Evolutionary conservation across 352 stramenopile species (phyloP).

Genomic region (Phytopythium sindhum): DNA sequence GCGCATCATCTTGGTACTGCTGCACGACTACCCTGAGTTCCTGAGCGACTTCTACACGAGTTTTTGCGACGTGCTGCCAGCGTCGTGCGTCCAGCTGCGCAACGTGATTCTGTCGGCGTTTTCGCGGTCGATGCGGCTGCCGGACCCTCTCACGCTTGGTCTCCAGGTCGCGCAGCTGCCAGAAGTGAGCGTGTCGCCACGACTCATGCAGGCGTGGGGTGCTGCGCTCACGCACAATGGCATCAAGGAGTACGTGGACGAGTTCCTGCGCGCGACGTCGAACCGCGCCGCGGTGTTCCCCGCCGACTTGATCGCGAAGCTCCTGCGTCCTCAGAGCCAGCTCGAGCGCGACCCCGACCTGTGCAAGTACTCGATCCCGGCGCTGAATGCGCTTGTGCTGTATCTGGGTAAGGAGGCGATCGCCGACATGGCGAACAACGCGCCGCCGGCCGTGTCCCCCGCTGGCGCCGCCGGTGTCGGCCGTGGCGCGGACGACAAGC

Average conservation of each 20-base stretch:
- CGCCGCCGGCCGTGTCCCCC: conserved; percentile 14
- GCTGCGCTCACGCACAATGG: conserved; percentile 88
- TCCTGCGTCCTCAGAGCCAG: conserved; percentile 56
- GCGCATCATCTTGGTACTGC: conserved; percentile 95
- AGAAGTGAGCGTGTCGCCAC: conserved; percentile 93
- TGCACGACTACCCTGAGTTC: conserved; percentile 99
- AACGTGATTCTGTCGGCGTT: conserved; percentile 98
- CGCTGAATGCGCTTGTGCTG: conserved; percentile 89
- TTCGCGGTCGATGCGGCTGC: conserved; percentile 95
- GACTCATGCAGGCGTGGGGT: conserved; percentile 93
- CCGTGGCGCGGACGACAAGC: conserved; percentile 27
- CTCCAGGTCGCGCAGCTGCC: conserved; percentile 97
- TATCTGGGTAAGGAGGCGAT: conserved; percentile 87
- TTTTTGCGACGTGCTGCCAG: conserved; percentile 97
- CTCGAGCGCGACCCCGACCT: conserved; percentile 62
- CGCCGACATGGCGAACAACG: conserved; percentile 64
- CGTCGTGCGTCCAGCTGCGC: conserved; percentile 96
- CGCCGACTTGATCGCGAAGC: conserved; percentile 68
- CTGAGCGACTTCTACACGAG: conserved; percentile 97
- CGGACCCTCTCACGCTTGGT: conserved; percentile 97
- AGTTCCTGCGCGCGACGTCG: conserved; percentile 90
- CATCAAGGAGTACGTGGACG: conserved; percentile 95
- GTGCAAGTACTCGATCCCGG: conserved; percentile 91
- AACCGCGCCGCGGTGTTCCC: conserved; percentile 89
- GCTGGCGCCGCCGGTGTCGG: conserved; percentile 1